Evolutionary conservation across 139 green algal species (phyloP).

Genomic region (Micromonas pusilla): DNA sequence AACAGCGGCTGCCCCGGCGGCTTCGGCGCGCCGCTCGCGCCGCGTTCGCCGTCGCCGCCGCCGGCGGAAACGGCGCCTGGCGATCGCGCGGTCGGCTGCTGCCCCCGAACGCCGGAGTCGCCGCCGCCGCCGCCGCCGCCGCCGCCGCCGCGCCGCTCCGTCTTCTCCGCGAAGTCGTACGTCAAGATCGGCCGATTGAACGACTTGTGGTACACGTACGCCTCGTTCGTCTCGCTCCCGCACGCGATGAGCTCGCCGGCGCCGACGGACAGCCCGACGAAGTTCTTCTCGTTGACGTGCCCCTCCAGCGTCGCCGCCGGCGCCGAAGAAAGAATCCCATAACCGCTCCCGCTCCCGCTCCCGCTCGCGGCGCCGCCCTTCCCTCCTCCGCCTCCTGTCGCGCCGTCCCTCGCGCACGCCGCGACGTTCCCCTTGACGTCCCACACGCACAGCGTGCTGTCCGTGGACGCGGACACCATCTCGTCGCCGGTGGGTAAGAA

Average conservation of each 20-base stretch:
- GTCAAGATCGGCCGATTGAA: constrained; percentile 45
- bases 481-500: constrained; percentile 53
- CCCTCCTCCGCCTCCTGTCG: no score
- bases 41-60: no score
- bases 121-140: constrained; percentile 9
- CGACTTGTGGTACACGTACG: constrained; percentile 62
- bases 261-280: constrained; percentile 76
- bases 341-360: not conserved
- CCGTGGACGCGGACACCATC: constrained; percentile 80
- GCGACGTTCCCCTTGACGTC: constrained; percentile 2
- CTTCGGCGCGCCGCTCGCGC: not conserved
- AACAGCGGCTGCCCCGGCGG: constrained; percentile 39
- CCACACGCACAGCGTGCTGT: constrained; percentile 56
- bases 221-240: constrained; percentile 72
- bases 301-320: constrained; percentile 41
- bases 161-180: not conserved
- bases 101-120: constrained; percentile 2
- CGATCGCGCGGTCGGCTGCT: not conserved
- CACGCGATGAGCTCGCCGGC: constrained; percentile 64
- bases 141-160: constrained; percentile 1
- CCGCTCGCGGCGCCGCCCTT: not conserved
- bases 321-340: not conserved
- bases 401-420: not conserved
- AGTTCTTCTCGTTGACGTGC: constrained; percentile 89
- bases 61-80: no score